These are phyloP conservation scores for Aspergillus incahuasiensis DNA, from an alignment of 495 filamentous ascomycete genomes.

Conservation along the genomic window DNA sequence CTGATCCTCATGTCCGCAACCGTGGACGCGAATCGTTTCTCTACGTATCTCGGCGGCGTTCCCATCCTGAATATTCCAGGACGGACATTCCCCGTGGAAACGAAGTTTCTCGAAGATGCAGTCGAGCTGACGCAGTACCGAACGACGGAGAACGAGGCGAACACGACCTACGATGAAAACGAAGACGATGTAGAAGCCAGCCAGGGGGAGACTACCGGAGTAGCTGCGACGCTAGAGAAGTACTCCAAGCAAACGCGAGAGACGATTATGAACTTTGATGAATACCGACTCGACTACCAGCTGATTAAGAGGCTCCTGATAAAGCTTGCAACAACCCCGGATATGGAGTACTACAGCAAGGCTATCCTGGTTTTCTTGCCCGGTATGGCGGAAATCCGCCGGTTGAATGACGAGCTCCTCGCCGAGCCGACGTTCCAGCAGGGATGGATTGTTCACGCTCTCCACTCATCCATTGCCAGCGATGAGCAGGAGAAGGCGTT, in stretches of 20 bases:
- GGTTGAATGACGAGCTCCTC: conserved; percentile 74
- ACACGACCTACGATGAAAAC: conserved; percentile 40
- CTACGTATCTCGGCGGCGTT: conserved; percentile 76
- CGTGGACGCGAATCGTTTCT: conserved; percentile 86
- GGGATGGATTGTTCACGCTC: conserved; percentile 74
- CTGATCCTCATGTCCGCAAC: conserved; percentile 97
- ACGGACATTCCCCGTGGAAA: conserved; percentile 85
- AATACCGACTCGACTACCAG: conserved; percentile 81
- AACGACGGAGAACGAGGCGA: conserved; percentile 46
- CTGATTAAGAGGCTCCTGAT: conserved; percentile 71
- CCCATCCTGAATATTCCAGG: conserved; percentile 87
- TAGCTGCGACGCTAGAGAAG: conserved; percentile 48
- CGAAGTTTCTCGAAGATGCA: conserved; percentile 86
- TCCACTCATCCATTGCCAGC: conserved; percentile 93
- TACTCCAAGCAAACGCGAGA: conserved; percentile 73
- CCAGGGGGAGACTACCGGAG: conserved; percentile 32
- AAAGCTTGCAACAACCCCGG: conserved; percentile 61
- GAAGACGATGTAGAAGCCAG: conserved; percentile 44
- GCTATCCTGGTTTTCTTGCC: conserved; percentile 93
- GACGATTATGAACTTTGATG: conserved; percentile 70
- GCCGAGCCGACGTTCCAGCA: conserved; percentile 64
- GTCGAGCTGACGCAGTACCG: conserved; percentile 74
- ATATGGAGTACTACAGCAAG: conserved; percentile 69
- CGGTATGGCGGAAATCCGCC: conserved; percentile 88
- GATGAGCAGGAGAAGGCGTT: conserved; percentile 95